These are phyloP conservation scores for Pseudodiploospora longispora DNA, from an alignment of 2,329 filamentous ascomycete genomes.

Conservation along the genomic window DNA sequence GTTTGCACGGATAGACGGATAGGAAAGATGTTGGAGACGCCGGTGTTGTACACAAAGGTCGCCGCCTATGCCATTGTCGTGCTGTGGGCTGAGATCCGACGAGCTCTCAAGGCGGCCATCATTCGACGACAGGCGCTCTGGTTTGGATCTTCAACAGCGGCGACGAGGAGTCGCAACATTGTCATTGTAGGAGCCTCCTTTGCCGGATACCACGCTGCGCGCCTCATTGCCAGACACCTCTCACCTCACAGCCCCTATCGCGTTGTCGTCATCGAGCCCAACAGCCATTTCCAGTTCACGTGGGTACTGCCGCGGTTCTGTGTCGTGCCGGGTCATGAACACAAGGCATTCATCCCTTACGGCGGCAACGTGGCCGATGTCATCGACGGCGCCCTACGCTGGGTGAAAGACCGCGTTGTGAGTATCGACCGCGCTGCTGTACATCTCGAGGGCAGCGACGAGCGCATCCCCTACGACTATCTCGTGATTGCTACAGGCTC, in stretches of 20 bases:
- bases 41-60: constrained; percentile 20
- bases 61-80: constrained; percentile 18
- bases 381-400: constrained; percentile 26
- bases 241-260: constrained; percentile 38
- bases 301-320: constrained; percentile 53
- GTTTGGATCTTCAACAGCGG: constrained; percentile 9
- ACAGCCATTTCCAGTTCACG: constrained; percentile 53
- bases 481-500: constrained; percentile 52
- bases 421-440: constrained; percentile 28
- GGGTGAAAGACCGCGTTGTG: constrained; percentile 35
- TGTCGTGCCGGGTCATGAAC: constrained; percentile 44
- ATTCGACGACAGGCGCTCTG: constrained; percentile 7
- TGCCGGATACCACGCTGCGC: constrained; percentile 42
- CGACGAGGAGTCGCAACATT: constrained; percentile 33
- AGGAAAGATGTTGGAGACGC: constrained; percentile 20
- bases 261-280: constrained; percentile 50
- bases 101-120: constrained; percentile 10
- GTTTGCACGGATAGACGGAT: no score
- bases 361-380: constrained; percentile 29
- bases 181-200: constrained; percentile 52
- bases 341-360: constrained; percentile 55
- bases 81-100: constrained; percentile 13
- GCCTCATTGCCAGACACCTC: constrained; percentile 39
- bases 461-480: constrained; percentile 43
- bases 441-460: constrained; percentile 29